Percentiles rank a stretch among this genome's conserved stretches.
Conservation (phyloP, 2,329 filamentous ascomycete species). For the Pestalotiopsis sp. region DNA sequence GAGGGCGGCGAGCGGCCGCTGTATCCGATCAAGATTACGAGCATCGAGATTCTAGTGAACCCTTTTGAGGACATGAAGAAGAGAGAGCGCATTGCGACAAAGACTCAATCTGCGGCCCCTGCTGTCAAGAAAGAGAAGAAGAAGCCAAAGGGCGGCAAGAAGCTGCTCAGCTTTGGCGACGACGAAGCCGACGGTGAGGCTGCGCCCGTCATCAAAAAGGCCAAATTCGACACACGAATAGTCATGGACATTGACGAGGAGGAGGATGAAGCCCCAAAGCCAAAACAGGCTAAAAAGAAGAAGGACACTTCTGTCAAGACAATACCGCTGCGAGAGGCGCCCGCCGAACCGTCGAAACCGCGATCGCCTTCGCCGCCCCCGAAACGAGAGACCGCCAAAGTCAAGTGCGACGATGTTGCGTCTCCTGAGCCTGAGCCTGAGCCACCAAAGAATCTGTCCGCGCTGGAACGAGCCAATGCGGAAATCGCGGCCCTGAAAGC, state of each 20-base stretch:
- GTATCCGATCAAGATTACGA: slow-evolving; percentile 80
- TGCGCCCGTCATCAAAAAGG: slow-evolving; percentile 69
- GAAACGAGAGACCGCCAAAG: slow-evolving; percentile 21
- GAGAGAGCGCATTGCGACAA: slow-evolving; percentile 60
- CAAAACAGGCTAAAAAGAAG: slow-evolving; percentile 29
- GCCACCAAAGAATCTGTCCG: slow-evolving; percentile 43
- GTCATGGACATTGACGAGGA: slow-evolving; percentile 62
- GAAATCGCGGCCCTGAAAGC: slow-evolving; percentile 81
- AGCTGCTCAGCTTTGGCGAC: slow-evolving; percentile 77
- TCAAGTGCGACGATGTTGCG: slow-evolving; percentile 27
- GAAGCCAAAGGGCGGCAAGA: slow-evolving; percentile 77
- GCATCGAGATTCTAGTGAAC: slow-evolving; percentile 77
- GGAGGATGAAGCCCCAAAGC: slow-evolving; percentile 37
- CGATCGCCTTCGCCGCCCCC: slow-evolving; percentile 13
- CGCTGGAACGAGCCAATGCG: slow-evolving; percentile 73
- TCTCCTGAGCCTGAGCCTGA: slow-evolving; percentile 40
- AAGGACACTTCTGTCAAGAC: slow-evolving; percentile 29
- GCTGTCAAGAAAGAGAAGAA: slow-evolving; percentile 58
- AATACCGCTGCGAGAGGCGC: slow-evolving; percentile 31
- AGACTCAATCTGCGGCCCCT: slow-evolving; percentile 45
- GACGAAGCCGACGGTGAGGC: slow-evolving; percentile 64
- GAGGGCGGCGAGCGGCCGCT: slow-evolving; percentile 80
- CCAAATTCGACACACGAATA: slow-evolving; percentile 78
- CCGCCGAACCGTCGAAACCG: slow-evolving; percentile 18
- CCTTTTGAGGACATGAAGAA: slow-evolving; percentile 82